Evolutionary conservation across 169 alveolate species (phyloP).

Genomic region (Fabrea salina): DNA sequence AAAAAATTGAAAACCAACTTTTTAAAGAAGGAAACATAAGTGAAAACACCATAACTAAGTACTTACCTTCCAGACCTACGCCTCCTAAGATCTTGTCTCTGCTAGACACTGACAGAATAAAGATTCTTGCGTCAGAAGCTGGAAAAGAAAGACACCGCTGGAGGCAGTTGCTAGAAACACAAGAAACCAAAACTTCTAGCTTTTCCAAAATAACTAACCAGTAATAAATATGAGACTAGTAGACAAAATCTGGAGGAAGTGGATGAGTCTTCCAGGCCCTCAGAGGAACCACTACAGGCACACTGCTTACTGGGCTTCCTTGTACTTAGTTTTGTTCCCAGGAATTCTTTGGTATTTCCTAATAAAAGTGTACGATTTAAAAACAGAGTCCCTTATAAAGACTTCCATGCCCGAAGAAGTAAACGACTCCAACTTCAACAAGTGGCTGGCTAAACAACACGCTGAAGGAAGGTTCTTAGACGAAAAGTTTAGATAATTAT

Average conservation of each 20-base stretch:
- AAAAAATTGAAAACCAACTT: too few relatives aligned
- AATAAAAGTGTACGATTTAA: neutral
- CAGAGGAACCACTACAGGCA: neutral
- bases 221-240: neutral
- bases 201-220: too few relatives aligned
- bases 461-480: neutral
- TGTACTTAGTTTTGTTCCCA: neutral
- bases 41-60: too few relatives aligned
- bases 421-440: neutral
- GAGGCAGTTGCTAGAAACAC: too few relatives aligned
- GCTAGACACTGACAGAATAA: too few relatives aligned
- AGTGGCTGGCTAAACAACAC: neutral
- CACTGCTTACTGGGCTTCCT: neutral
- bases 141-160: too few relatives aligned
- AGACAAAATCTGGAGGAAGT: neutral
- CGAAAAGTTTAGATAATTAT: neutral
- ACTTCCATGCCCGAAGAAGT: neutral
- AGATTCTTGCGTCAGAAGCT: too few relatives aligned
- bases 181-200: too few relatives aligned
- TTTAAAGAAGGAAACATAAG: too few relatives aligned
- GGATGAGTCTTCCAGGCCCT: neutral
- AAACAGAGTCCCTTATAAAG: neutral
- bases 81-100: too few relatives aligned
- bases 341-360: neutral
- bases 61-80: too few relatives aligned